phyloP scores from a whole-genome alignment of 2,329 filamentous ascomycete genomes.

The Sphaerostilbella broomeana region DNA sequence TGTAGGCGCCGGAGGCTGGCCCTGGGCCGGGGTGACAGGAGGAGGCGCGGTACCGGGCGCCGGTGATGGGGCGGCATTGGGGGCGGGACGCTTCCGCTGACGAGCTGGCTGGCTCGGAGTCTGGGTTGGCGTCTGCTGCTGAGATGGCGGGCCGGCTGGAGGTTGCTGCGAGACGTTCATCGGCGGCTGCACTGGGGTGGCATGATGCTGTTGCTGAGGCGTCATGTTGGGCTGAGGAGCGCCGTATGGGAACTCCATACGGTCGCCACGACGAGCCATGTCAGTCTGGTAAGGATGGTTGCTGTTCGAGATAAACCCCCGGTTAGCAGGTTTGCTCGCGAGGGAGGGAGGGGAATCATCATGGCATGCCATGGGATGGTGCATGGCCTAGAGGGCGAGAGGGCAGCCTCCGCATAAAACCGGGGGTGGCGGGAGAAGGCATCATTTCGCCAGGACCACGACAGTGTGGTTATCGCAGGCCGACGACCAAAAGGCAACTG shows the following conservation, averaged over 20 bases:
- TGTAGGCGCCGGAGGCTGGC: slow-evolving; percentile 25
- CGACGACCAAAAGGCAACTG: slow-evolving; percentile 16
- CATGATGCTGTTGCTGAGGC: slow-evolving; percentile 32
- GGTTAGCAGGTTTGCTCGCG: slow-evolving; percentile 25
- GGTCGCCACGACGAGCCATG: slow-evolving; percentile 41
- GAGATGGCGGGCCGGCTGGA: slow-evolving; percentile 25
- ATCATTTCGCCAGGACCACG: slow-evolving; percentile 16
- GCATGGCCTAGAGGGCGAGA: slow-evolving; percentile 13
- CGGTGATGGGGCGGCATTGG: slow-evolving; percentile 33
- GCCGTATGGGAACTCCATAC: slow-evolving; percentile 38
- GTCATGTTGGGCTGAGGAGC: slow-evolving; percentile 34
- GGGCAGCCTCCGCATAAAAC: slow-evolving; percentile 11
- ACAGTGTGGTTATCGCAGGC: slow-evolving; percentile 18
- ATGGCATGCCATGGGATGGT: slow-evolving; percentile 21
- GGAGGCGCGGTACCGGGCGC: slow-evolving; percentile 28
- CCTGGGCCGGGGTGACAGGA: slow-evolving; percentile 27
- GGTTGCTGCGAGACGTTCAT: slow-evolving; percentile 40
- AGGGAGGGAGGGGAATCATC: slow-evolving; percentile 19
- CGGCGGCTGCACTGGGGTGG: slow-evolving; percentile 34
- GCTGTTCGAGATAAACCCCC: slow-evolving; percentile 24
- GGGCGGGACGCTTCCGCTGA: slow-evolving; percentile 37
- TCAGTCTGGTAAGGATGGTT: slow-evolving; percentile 46
- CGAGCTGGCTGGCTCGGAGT: slow-evolving; percentile 33
- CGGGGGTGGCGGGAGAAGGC: slow-evolving; percentile 10
- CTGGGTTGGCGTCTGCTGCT: slow-evolving; percentile 34